Evolutionary conservation across 2,329 filamentous ascomycete genomes (phyloP).

Genomic region (Leptographium flavum): DNA sequence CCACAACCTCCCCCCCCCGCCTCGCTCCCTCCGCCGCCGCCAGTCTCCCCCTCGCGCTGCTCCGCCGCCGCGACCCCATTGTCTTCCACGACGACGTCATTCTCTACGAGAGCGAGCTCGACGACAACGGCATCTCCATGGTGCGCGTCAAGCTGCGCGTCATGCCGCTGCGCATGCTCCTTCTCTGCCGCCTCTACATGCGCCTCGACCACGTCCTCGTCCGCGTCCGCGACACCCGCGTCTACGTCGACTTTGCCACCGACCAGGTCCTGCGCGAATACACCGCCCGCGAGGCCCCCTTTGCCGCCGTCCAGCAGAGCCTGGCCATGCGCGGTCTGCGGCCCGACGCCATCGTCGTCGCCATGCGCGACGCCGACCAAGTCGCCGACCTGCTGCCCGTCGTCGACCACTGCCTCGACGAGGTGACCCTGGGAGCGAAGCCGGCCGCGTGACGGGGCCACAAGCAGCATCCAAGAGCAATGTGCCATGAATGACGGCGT

Average conservation of each 20-base stretch:
- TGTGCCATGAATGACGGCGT: too few relatives aligned
- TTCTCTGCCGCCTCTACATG: conserved; percentile 83
- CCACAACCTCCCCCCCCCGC: not conserved
- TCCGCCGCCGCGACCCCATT: conserved; percentile 84
- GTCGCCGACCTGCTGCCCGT: conserved; percentile 55
- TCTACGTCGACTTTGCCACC: conserved; percentile 79
- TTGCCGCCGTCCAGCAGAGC: conserved; percentile 54
- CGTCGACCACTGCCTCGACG: conserved; percentile 54
- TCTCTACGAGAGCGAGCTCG: conserved; percentile 92
- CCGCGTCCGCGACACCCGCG: conserved; percentile 72
- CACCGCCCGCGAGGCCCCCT: conserved; percentile 70
- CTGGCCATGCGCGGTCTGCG: conserved; percentile 30
- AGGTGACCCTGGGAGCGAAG: conserved; percentile 11
- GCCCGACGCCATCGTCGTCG: conserved; percentile 61
- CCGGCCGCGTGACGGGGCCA: too few relatives aligned
- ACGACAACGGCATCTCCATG: conserved; percentile 90
- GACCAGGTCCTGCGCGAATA: conserved; percentile 79
- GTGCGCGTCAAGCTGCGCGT: conserved; percentile 84
- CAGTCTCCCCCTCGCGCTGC: conserved; percentile 66
- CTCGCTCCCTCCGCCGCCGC: not conserved
- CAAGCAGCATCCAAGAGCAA: too few relatives aligned
- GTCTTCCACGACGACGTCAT: conserved; percentile 94
- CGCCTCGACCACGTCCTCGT: conserved; percentile 81
- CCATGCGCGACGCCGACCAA: conserved; percentile 67
- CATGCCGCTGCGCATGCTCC: conserved; percentile 75